Evolutionary conservation across 2,329 filamentous ascomycete species (phyloP), one percentile per base, ranked within the genome.

Genomic region (Neoscytalidium dimidiatum): DNA sequence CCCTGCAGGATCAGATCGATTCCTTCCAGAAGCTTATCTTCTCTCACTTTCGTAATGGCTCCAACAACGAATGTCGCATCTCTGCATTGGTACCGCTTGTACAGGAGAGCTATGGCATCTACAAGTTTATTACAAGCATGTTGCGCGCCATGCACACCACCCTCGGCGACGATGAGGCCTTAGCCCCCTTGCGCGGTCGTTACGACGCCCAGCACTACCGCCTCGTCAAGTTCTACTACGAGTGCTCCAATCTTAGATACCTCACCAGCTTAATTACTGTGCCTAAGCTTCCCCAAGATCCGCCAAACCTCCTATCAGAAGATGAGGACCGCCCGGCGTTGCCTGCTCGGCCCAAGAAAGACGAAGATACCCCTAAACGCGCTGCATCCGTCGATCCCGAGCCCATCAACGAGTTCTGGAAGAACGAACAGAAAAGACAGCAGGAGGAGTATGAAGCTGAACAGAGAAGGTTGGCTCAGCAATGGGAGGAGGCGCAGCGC

Each of bases 41-140:
- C 80, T 95, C 95, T 4, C 93, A 98, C 79, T 98, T 99, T 81
- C 89, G 94, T 66, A 88, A 89, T 69, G 91, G 94, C 28, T 89
- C 91, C 53, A 96, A 97, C 80, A 99, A 98, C 73, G 95, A 99
- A 78, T 98, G 94, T 78, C 87, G 94, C 67, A 99, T 99, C 73
- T 96, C 94, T 14, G 92, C 95, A 1, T 81, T 99, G 62, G 94
- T 98, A 23, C 92, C 94, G 2, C 82, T 99, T 48, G 95, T 99
- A 3, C 92, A 97, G 76, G 95, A 99, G 82, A 98, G 93, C 77
- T 99, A 98, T 79, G 95, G 95, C 53, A 98, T 99, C 71, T 99
- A 99, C 84, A 98, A 98, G 80, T 99, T 99, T 77, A 94, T 97
- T 69, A 99, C 95, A 0, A 99, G 95, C 90, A 99, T 99, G 95